phyloP scores from a whole-genome alignment of 2,329 filamentous ascomycete genomes.

The Lasiodiplodia sp. region DNA sequence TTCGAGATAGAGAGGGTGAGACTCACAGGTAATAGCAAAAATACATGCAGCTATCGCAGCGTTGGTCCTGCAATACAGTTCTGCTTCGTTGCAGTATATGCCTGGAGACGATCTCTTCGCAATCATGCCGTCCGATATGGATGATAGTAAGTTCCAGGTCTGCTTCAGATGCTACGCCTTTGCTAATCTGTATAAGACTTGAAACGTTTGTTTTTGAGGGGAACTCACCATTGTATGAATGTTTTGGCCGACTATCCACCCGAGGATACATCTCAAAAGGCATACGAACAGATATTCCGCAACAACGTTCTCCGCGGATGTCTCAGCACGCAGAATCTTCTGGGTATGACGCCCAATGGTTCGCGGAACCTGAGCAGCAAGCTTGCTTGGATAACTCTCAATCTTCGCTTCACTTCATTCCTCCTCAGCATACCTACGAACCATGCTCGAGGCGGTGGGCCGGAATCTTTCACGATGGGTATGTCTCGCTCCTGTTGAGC shows the following conservation, averaged over 20 bases:
- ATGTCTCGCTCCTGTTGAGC: background rate
- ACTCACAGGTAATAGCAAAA: slow-evolving; percentile 13
- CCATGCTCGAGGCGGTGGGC: slow-evolving; percentile 1
- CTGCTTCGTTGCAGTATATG: slow-evolving; percentile 53
- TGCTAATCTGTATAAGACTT: slow-evolving; percentile 35
- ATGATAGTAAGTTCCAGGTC: slow-evolving; percentile 29
- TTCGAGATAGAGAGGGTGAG: too few species aligned
- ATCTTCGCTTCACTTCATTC: slow-evolving; percentile 54
- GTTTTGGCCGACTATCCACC: slow-evolving; percentile 80
- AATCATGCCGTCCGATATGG: slow-evolving; percentile 42
- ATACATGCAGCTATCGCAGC: slow-evolving; percentile 49
- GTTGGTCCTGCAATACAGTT: slow-evolving; percentile 51
- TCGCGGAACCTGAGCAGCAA: slow-evolving; percentile 71
- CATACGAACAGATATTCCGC: slow-evolving; percentile 58
- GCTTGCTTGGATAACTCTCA: slow-evolving; percentile 76
- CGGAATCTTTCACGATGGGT: slow-evolving; percentile 25
- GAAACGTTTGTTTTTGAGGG: slow-evolving; percentile 63
- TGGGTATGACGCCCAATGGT: slow-evolving; percentile 73
- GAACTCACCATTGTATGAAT: slow-evolving; percentile 61
- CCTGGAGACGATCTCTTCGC: slow-evolving; percentile 60
- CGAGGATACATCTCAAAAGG: slow-evolving; percentile 73
- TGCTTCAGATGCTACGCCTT: too few species aligned
- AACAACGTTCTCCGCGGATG: slow-evolving; percentile 68
- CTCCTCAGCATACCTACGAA: slow-evolving; percentile 21
- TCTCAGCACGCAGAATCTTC: slow-evolving; percentile 78